Percentiles rank a stretch among this genome's conserved stretches.
These are phyloP conservation scores for Stephanodiscus minutulus DNA, from an alignment of 108 stramenopile genomes.

Conservation along the genomic window DNA sequence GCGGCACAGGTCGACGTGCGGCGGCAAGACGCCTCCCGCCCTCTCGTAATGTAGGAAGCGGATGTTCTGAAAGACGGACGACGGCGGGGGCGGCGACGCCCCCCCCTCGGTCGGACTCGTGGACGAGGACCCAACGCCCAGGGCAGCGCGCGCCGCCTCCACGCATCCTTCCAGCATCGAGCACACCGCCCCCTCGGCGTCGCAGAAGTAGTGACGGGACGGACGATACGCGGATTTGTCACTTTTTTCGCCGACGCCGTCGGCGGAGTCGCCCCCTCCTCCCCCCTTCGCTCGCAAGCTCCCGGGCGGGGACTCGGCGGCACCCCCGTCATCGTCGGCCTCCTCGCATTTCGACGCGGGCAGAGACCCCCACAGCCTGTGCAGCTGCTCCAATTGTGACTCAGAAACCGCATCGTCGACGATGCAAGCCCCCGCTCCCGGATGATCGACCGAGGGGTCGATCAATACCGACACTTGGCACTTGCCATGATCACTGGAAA, in stretches of 20 bases:
- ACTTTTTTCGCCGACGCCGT: not conserved
- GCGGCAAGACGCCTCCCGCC: conserved; percentile 55
- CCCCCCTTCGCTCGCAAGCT: conserved; percentile 23
- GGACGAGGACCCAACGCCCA: not conserved
- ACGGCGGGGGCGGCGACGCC: conserved; percentile 15
- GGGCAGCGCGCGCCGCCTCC: conserved; percentile 18
- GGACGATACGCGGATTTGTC: conserved; percentile 35
- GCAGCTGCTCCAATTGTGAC: conserved; percentile 40
- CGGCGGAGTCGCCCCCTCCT: not conserved
- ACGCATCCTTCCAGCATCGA: conserved; percentile 32
- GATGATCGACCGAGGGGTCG: conserved; percentile 53
- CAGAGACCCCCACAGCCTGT: conserved; percentile 48
- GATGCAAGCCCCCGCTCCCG: conserved; percentile 77
- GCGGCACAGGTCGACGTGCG: conserved; percentile 77
- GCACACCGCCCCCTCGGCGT: conserved; percentile 54
- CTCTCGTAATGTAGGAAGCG: conserved; percentile 69
- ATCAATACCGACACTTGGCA: conserved; percentile 53
- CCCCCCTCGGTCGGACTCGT: not conserved
- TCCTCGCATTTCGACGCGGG: conserved; percentile 49
- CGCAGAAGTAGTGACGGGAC: conserved; percentile 73
- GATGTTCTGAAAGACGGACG: conserved; percentile 66
- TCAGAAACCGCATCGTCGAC: conserved; percentile 61
- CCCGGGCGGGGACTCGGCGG: too few relatives aligned
- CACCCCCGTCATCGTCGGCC: too few relatives aligned
- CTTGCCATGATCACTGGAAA: not conserved